Evolutionary conservation across 495 filamentous ascomycete species (phyloP).

Genomic region (Podospora conica): DNA sequence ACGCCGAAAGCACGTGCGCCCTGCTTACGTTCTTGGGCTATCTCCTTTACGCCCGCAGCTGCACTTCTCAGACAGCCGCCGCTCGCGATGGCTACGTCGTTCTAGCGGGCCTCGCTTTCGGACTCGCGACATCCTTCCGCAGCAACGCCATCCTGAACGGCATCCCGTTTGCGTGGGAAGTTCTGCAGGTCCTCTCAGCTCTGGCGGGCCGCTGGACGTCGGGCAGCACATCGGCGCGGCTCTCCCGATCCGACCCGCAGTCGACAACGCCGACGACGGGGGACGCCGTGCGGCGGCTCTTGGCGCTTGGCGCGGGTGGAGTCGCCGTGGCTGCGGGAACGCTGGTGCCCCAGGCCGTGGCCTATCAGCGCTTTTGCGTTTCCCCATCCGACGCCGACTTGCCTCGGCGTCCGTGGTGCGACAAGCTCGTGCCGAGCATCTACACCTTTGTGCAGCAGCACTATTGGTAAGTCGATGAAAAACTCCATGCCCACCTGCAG

Average conservation of each 20-base stretch:
- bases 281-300: constrained; percentile 40
- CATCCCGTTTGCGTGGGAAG: constrained; percentile 42
- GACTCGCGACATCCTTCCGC: constrained; percentile 65
- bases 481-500: neutral
- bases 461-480: constrained; percentile 67
- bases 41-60: constrained; percentile 59
- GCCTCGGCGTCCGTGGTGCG: constrained; percentile 59
- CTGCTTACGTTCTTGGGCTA: constrained; percentile 69
- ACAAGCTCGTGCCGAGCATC: constrained; percentile 64
- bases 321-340: constrained; percentile 59
- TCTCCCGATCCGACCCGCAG: neutral
- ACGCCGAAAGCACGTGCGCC: constrained; percentile 73
- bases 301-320: constrained; percentile 58
- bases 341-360: constrained; percentile 64
- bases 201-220: constrained; percentile 3
- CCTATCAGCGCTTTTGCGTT: constrained; percentile 67
- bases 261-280: neutral
- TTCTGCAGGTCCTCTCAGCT: constrained; percentile 47
- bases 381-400: constrained; percentile 17
- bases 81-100: constrained; percentile 46
- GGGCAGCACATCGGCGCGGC: neutral
- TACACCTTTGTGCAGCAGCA: constrained; percentile 82
- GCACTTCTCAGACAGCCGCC: constrained; percentile 16
- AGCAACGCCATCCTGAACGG: constrained; percentile 88
- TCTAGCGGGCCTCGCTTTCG: constrained; percentile 60